These are phyloP conservation scores for Mycena rebaudengoi DNA, from an alignment of 768 basidiomycete genomes.

Conservation along the genomic window DNA sequence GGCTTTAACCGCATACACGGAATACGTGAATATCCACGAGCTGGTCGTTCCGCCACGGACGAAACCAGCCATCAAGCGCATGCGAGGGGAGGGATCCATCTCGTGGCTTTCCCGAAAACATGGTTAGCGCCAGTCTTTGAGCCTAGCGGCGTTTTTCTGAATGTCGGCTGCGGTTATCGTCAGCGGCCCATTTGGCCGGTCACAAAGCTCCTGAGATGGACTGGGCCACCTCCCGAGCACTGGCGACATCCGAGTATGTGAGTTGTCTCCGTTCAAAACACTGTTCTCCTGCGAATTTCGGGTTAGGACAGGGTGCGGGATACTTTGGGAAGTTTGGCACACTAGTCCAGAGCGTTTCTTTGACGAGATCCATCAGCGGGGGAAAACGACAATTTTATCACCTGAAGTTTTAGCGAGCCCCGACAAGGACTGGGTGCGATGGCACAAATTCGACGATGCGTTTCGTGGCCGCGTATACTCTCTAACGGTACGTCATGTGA, in stretches of 20 bases:
- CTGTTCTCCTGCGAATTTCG: not conserved
- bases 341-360: too few relatives aligned
- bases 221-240: not conserved
- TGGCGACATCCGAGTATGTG: not conserved
- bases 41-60: not conserved
- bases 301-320: not conserved
- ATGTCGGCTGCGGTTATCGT: not conserved
- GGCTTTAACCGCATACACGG: not conserved
- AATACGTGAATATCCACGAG: not conserved
- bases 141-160: too few relatives aligned
- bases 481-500: too few relatives aligned
- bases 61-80: not conserved
- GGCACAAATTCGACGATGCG: too few relatives aligned
- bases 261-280: not conserved
- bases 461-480: too few relatives aligned
- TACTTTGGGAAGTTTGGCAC: not conserved
- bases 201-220: slow-evolving; percentile 11
- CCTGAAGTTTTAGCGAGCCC: too few relatives aligned
- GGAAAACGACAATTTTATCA: too few relatives aligned
- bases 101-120: not conserved
- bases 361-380: too few relatives aligned
- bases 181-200: not conserved
- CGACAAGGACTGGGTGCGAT: too few relatives aligned
- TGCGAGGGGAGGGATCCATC: not conserved
- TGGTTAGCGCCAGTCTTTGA: not conserved